These are phyloP conservation scores for Kockiozyma suomiensis DNA, from an alignment of 805 yeast species.

Conservation along the genomic window DNA sequence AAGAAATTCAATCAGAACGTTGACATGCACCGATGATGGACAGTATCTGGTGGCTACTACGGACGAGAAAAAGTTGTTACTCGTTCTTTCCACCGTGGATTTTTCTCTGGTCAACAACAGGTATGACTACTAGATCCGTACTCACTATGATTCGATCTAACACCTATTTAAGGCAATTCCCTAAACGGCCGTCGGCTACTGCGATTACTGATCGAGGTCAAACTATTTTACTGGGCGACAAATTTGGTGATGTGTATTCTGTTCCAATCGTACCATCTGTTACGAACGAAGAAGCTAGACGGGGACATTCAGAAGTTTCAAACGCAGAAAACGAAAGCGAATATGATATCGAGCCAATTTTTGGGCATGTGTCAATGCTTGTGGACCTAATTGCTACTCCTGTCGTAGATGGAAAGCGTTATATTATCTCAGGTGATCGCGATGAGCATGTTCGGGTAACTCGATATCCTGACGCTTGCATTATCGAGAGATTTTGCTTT, in stretches of 20 bases:
- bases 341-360: constrained; percentile 57
- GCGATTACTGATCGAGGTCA: constrained; percentile 56
- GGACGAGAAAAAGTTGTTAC: constrained; percentile 80
- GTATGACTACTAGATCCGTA: background rate
- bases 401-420: constrained; percentile 51
- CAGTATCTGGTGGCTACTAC: constrained; percentile 66
- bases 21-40: constrained; percentile 58
- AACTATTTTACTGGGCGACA: constrained; percentile 76
- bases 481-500: constrained; percentile 79
- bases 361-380: constrained; percentile 97
- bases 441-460: constrained; percentile 94
- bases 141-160: background rate
- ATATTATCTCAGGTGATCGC: constrained; percentile 79
- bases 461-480: constrained; percentile 72
- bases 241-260: constrained; percentile 91
- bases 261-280: constrained; percentile 47
- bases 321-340: constrained; percentile 28
- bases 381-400: constrained; percentile 64
- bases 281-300: constrained; percentile 36
- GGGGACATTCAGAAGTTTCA: background rate
- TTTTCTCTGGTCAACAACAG: constrained; percentile 6
- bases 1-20: constrained; percentile 66
- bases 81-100: constrained; percentile 52
- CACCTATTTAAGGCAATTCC: constrained; percentile 55
- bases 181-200: constrained; percentile 91